Evolutionary conservation across 768 basidiomycete species (phyloP), one percentile per base, ranked within the genome.

Genomic region (Collybia sp.): DNA sequence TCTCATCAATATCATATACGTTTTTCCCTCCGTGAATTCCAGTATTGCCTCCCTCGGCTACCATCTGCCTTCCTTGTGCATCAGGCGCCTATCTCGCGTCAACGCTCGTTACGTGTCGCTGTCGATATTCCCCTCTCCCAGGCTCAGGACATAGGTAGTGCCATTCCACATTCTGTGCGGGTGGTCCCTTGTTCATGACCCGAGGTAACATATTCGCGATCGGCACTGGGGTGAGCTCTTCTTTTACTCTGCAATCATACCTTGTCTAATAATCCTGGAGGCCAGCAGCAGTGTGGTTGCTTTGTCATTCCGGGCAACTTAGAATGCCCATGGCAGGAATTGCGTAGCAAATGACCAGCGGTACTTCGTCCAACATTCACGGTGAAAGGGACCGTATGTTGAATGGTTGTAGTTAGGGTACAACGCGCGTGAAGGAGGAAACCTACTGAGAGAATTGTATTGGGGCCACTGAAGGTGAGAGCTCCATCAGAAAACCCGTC

Each of bases 301-400:
- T 12, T 65, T 78, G 70, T 55, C 63, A 18, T 77, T 64, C 55
- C 43, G 57, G 54, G 58, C 73, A 0, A 62, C 66, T 3, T 68
- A 75, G 62, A 76, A 76, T 45, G 75, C 76, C 1, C 71, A 76
- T 46, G 77, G 75, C 8, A 75, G 75, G 0, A 61, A 70, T 40
- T 76, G 74, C 51, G 69, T 76, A 18, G 71, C 75, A 12, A 62
- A 53, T 42, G 68, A 76, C 52, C 67, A 73, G 53, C 53, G 58
- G 20, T 77, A 72, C 69, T 77, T 75, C 57, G 67, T 74, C 47
- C 72, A 77, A 15, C 32, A 30, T 41, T 30, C 17, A 12, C 16
- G 25, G n/a, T 48, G 17, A n/a, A n/a, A n/a, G 33, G 9, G 30
- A n/a, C 13, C 12, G 34, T 17, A 39, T 10, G 42, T 31, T 17